Conservation (phyloP, 345 rosid species). For the Murraya koenigii region DNA sequence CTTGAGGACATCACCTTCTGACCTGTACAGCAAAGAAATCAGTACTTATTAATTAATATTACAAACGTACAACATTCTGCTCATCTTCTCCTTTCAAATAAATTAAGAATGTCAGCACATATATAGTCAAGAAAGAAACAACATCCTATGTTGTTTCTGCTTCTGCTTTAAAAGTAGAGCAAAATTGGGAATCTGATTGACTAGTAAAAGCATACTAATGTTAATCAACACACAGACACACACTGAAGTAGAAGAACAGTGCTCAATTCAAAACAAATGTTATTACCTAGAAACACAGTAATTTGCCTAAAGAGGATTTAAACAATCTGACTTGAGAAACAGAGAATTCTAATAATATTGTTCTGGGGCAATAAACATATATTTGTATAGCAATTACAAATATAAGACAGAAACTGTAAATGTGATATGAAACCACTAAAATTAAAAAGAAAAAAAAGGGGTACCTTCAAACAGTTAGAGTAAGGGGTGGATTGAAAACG, state of each 20-base stretch:
- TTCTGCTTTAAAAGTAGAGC: neutral
- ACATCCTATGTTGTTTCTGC: neutral
- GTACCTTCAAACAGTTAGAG: constrained; percentile 58
- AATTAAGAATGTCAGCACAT: neutral
- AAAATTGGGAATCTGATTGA: neutral
- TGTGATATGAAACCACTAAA: no score
- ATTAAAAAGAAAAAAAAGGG: neutral
- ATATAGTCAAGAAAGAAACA: neutral
- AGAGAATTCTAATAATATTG: neutral
- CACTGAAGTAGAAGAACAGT: neutral
- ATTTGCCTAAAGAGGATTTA: neutral
- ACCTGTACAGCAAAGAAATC: constrained; percentile 38
- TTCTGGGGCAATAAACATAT: neutral
- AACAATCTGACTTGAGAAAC: neutral
- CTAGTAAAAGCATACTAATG: neutral
- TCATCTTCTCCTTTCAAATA: neutral
- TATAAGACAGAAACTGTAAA: no score
- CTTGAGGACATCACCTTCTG: constrained; percentile 86
- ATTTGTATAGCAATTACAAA: no score
- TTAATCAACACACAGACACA: neutral
- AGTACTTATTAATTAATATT: neutral
- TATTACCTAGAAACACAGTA: neutral
- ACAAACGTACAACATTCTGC: neutral
- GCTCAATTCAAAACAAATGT: neutral
- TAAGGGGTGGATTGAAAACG: constrained; percentile 82